A percentile compares a stretch with the other conserved stretches of the same genome.
These are phyloP conservation scores for Sanghuangporus baumii DNA, from an alignment of 1,284 basidiomycete genomes.

Conservation along the genomic window DNA sequence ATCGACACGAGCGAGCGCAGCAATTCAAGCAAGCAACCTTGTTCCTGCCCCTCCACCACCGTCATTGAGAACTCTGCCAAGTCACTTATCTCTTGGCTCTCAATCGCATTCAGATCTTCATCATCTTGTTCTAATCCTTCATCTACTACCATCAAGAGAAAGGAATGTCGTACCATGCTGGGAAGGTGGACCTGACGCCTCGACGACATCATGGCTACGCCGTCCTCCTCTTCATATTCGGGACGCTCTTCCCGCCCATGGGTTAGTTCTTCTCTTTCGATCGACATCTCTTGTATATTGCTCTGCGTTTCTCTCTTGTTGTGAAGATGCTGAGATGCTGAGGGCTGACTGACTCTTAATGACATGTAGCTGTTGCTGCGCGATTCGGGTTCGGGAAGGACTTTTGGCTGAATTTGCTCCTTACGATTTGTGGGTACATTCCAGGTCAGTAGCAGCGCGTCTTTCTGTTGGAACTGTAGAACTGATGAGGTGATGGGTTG, in stretches of 20 bases:
- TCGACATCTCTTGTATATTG: not conserved
- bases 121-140: not conserved
- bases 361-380: constrained; percentile 78
- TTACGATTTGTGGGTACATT: constrained; percentile 89
- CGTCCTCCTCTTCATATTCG: constrained; percentile 77
- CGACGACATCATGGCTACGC: constrained; percentile 79
- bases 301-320: not conserved
- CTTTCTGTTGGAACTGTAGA: not conserved
- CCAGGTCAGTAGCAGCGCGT: constrained; percentile 51
- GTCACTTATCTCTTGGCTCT: not conserved
- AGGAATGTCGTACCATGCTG: constrained; percentile 22
- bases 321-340: not conserved
- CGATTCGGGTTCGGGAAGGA: constrained; percentile 91
- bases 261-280: constrained; percentile 45
- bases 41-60: not conserved
- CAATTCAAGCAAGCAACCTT: not conserved
- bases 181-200: constrained; percentile 62
- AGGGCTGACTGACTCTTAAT: constrained; percentile 2
- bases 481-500: not conserved
- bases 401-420: constrained; percentile 88
- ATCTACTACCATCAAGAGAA: not conserved
- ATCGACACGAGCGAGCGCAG: not conserved
- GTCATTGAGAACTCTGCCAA: not conserved
- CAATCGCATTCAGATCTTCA: not conserved
- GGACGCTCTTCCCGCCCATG: constrained; percentile 81